Percentiles rank a stretch among this genome's conserved stretches.
Conservation (phyloP, 345 rosid genomes). For the Eucalyptus pauciflora region DNA sequence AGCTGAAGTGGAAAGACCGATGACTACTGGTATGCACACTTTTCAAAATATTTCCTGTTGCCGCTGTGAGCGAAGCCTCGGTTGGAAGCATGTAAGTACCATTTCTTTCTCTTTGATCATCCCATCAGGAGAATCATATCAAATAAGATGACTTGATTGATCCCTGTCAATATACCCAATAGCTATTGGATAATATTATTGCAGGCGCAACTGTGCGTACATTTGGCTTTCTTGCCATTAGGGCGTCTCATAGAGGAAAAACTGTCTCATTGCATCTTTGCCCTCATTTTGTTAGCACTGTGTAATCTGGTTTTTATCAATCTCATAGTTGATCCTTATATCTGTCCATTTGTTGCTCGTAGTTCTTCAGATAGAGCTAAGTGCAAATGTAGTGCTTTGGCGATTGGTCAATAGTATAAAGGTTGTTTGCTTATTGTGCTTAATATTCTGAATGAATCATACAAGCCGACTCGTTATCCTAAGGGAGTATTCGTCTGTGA, state of each 20-base stretch:
- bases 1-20: constrained; percentile 15
- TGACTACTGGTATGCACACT: constrained; percentile 31
- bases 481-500: not conserved
- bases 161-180: not conserved
- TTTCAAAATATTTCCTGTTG: constrained; percentile 31
- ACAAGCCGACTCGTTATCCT: not conserved
- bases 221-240: not conserved
- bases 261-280: not conserved
- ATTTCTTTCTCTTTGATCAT: not conserved
- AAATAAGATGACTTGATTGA: not conserved
- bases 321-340: not conserved
- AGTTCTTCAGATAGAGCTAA: not conserved
- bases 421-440: not conserved
- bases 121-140: not conserved
- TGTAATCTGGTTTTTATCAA: not conserved
- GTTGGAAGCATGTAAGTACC: constrained; percentile 35
- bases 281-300: not conserved
- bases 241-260: not conserved
- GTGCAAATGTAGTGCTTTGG: not conserved
- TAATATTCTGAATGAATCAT: not conserved
- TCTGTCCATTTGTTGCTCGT: not conserved
- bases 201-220: not conserved
- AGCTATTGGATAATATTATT: not conserved
- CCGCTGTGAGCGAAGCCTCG: constrained; percentile 31
- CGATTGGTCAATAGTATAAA: not conserved